phyloP scores from a whole-genome alignment of 345 rosid species.

The Bruguiera gymnorhiza region DNA sequence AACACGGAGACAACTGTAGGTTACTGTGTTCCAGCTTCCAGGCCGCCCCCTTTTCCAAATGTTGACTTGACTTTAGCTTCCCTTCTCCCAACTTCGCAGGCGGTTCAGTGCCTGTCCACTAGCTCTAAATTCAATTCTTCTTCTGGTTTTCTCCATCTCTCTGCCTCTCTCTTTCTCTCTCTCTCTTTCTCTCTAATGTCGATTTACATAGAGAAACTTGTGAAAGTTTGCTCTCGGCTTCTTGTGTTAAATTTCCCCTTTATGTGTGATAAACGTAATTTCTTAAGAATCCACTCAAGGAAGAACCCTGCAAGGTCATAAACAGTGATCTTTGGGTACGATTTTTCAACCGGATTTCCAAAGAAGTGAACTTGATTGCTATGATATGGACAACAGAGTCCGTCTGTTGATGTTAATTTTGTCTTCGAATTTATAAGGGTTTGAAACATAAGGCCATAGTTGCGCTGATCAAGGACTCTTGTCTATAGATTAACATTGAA shows the following conservation, averaged over 20 bases:
- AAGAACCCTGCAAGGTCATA: slow-evolving; percentile 37
- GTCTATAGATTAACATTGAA: slow-evolving; percentile 9
- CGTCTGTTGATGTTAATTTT: slow-evolving; percentile 28
- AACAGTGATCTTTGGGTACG: slow-evolving; percentile 21
- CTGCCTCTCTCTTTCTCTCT: not conserved
- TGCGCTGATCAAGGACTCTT: slow-evolving; percentile 26
- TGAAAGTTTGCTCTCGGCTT: slow-evolving; percentile 24
- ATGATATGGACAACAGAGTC: slow-evolving; percentile 28
- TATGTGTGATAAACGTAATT: slow-evolving; percentile 10
- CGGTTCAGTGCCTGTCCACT: too few species aligned
- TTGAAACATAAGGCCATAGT: slow-evolving; percentile 33
- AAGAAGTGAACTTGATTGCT: slow-evolving; percentile 43
- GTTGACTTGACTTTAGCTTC: too few species aligned
- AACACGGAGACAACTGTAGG: too few species aligned
- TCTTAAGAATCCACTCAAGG: too few species aligned
- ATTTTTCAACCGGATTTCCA: slow-evolving; percentile 45
- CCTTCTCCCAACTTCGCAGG: too few species aligned
- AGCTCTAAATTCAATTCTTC: too few species aligned
- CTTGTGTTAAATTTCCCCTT: slow-evolving; percentile 8
- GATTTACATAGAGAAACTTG: slow-evolving; percentile 19
- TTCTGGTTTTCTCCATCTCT: too few species aligned
- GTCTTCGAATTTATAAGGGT: slow-evolving; percentile 26
- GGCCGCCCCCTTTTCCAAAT: too few species aligned
- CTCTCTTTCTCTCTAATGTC: slow-evolving; percentile 29
- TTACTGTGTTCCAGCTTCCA: too few species aligned